phyloP scores from a whole-genome alignment of 2,329 filamentous ascomycete genomes.

The Beauveria sp. region DNA sequence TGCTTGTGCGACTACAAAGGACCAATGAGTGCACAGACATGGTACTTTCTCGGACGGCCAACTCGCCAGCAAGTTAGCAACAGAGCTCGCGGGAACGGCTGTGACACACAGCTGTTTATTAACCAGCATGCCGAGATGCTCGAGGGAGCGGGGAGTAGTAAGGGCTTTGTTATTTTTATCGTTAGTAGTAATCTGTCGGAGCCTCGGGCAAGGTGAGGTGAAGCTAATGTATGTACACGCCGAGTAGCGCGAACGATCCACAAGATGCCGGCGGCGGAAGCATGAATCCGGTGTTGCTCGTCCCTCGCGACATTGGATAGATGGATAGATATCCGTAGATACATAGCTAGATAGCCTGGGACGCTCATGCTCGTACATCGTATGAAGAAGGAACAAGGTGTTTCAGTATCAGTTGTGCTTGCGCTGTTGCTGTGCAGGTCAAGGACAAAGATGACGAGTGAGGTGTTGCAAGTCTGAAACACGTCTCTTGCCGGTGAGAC shows the following conservation, averaged over 20 bases:
- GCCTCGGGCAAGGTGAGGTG: background rate
- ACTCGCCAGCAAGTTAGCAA: background rate
- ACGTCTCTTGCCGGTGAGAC: background rate
- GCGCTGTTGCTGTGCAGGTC: background rate
- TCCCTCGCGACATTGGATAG: background rate
- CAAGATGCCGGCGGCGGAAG: background rate
- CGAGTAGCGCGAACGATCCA: background rate
- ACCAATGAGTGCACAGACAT: background rate
- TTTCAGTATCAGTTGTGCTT: constrained; percentile 5
- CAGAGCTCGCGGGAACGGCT: background rate
- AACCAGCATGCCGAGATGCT: no score
- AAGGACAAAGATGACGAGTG: background rate
- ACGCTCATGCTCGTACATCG: no score
- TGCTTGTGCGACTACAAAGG: background rate
- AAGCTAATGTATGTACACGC: background rate
- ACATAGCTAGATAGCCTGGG: no score
- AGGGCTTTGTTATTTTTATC: no score
- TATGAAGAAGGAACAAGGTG: background rate
- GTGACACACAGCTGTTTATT: background rate
- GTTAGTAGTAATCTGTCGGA: background rate
- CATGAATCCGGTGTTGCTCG: background rate
- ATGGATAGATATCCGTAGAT: no score
- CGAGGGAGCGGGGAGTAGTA: no score
- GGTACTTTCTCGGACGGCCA: background rate
- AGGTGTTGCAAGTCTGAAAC: constrained; percentile 4